Evolutionary conservation across 2,329 filamentous ascomycete genomes (phyloP), one percentile per base, ranked within the genome.

Genomic region (Ilyonectria sp.): DNA sequence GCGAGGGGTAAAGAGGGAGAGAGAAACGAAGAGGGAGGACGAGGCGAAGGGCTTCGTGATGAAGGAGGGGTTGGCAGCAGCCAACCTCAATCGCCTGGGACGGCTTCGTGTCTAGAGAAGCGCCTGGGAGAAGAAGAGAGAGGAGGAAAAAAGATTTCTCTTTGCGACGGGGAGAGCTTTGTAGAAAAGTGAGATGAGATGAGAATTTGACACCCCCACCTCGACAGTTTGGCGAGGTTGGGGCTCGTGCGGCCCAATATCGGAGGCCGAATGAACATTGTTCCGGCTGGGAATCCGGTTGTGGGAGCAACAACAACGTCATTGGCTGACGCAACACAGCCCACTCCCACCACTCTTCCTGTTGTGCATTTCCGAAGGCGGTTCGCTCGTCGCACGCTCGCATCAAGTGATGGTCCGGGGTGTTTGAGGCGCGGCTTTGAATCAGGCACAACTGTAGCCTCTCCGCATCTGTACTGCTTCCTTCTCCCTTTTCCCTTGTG

Each of bases 21-120:
- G 72, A 87, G 88, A 89, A 90, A 84, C 77, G 86, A 89, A 89
- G 75, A 83, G 76, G 68, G 77, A 55, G 55, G 71, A 71, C 73
- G 71, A 72, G 73, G 79, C 76, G 67, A 79, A 77, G 72, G 78
- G 80, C 80, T 83, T 83, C 84, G 83, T 86, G 79, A 71, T 83
- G 82, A 78, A 71, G 63, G 60, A 49, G 52, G 74, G 76, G 75
- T 72, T 71, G 82, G 82, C 83, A 80, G 80, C 67, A 74, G 74
- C 79, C 82, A 85, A 84, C 83, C 81, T 79, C 73, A 76, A 75
- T 73, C 73, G 72, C 74, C 68, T 65, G 55, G 71, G 70, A 72
- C 73, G 78, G 74, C 75, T 72, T 75, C 68, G 63, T 67, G 63
- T 74, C 52, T 70, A 65, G 65, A 75, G 71, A 69, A 70, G 57